Evolutionary conservation across 192 early-diverging fungal genomes (phyloP), one percentile per base, ranked within the genome.

Genomic region (Jimgerdemannia flammicorona): DNA sequence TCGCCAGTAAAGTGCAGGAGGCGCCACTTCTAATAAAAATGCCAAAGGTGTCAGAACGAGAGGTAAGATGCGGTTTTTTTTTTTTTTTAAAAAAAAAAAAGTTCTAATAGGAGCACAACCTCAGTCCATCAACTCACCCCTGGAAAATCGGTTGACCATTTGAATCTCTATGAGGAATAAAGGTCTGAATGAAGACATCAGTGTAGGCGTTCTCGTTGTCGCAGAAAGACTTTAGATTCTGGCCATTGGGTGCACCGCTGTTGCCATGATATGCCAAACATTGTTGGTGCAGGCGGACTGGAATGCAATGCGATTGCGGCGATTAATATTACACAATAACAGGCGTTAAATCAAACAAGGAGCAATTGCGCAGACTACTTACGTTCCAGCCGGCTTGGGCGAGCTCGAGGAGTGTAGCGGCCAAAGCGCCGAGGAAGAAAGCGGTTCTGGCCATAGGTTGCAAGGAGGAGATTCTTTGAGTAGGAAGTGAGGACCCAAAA

Each of bases 1-100:
- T 85, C 74, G 64, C 49, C 49, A 14, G 49, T 59, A 14, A 59
- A 59, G 8, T 59, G 49, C 49, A 59, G 14, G 8, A 10, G 49
- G 6, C 49, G 49, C 6, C 49, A 59, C 14, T 59, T 6, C 49
- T 59, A 59, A 59, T 10, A 59, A 59, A 59, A 59, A 59, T 10
- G 49, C 14, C 49, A 59, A 59, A 59, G 49, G 11, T 54, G 4
- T 54, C n/a, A 29, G 29, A 29, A 29, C 29, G 1, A 1, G 29
- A 29, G 29, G 29, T 29, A 29, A 29, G 29, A 29, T 29, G 29
- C 29, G 29, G 0, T 29, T 29, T 29, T 29, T 29, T 29, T n/a
- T n/a, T n/a, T n/a, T n/a, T n/a, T n/a, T n/a, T n/a, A 29, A 29
- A 29, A 29, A 29, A 29, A 29, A 29, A 29, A 29, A 29, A 29